Conservation (phyloP, 257 asterid genomes). For the Gentiana dahurica region DNA sequence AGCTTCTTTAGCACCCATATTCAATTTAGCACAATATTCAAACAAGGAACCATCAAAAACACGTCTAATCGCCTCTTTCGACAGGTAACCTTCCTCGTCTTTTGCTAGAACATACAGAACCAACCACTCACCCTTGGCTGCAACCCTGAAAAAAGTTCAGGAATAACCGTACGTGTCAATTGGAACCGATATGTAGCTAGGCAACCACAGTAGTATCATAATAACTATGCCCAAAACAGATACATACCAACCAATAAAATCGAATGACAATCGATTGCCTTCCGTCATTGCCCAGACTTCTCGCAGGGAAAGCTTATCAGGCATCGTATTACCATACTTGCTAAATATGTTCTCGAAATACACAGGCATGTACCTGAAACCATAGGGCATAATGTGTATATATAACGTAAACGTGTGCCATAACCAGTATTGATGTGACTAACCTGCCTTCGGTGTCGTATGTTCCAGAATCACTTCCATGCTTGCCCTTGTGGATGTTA, state of each 20-base stretch:
- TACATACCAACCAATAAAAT: conserved; percentile 23
- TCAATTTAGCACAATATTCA: conserved; percentile 65
- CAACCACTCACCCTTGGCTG: conserved; percentile 58
- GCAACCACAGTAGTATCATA: too few relatives aligned
- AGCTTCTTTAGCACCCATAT: conserved; percentile 28
- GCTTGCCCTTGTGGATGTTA: conserved; percentile 72
- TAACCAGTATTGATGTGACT: neutral
- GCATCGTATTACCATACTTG: conserved; percentile 47
- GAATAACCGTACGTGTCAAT: too few relatives aligned
- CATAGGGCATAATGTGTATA: too few relatives aligned
- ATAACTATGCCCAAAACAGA: too few relatives aligned
- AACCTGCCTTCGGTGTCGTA: conserved; percentile 86
- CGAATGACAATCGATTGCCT: conserved; percentile 46
- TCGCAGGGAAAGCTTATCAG: conserved; percentile 59
- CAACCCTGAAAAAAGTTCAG: conserved; percentile 29
- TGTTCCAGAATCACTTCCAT: conserved; percentile 69
- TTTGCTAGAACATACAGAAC: conserved; percentile 50
- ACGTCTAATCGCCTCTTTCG: conserved; percentile 77
- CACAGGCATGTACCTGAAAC: conserved; percentile 37
- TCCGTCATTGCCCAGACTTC: conserved; percentile 80
- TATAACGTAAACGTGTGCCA: too few relatives aligned
- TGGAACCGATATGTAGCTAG: too few relatives aligned
- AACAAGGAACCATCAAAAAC: conserved; percentile 81
- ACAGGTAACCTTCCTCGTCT: conserved; percentile 65
- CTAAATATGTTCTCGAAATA: conserved; percentile 73